Evolutionary conservation across 1,139 yeast species (phyloP), one percentile per base, ranked within the genome.

Genomic region (Yamadazyma songkhlaensis): DNA sequence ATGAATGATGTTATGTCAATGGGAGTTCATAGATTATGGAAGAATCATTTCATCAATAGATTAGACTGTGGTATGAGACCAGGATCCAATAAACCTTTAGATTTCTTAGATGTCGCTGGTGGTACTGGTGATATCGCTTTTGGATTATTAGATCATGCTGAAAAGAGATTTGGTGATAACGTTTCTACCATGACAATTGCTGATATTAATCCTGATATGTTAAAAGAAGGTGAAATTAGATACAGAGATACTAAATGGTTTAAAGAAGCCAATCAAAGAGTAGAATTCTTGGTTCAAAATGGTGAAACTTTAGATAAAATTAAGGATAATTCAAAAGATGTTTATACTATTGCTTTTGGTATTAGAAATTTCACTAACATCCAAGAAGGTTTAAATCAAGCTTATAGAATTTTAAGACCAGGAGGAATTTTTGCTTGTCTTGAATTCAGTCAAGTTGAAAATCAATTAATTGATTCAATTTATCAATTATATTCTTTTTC

Each of bases 81-180:
- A 4, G 95, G 92, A 31, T 80, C 89, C 8, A 57, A 56, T 30
- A 76, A 80, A 48, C 96, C 96, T 2, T 70, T 92, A 55, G 79
- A 82, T 45, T 90, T 92, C 54, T 72, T 92, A 46, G 99, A 92
- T 62, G 97, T 94, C 39, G 99, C 98, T 27, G 99, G 98, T 41
- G 99, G 99, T 24, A 89, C 97, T 11, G 99, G 98, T 33, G 99
- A 92, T 58, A 90, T 92, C 62, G 98, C 98, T 1, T 89, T 89
- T 64, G 94, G 98, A 6, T 74, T 94, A 45, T 69, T 92, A 46
- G 96, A 90, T 52, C 96, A 92, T 58, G 97, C 97, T 9, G 82
- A 85, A 47, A 64, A 72, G 35, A 79, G 81, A 47, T 88, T 80
- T 58, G 83, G 85, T 37, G 99, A 92, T 63, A 72, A 66, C 34